Evolutionary conservation across 345 rosid species (phyloP).

Genomic region (Salix purpurea): DNA sequence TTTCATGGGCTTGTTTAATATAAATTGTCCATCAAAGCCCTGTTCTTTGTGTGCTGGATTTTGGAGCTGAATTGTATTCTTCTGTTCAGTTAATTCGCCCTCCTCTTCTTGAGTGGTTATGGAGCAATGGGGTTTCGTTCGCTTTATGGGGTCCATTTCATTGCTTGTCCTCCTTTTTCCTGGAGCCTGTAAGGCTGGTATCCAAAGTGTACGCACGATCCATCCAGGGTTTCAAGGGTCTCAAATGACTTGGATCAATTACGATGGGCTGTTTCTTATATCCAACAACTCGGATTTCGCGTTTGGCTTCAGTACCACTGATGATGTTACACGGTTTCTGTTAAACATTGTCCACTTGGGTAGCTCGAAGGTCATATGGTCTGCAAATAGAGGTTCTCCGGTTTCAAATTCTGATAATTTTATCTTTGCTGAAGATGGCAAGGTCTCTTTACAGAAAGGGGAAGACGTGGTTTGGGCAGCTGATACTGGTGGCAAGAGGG

Average conservation of each 20-base stretch:
- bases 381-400: slow-evolving; percentile 67
- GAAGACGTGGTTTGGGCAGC: slow-evolving; percentile 55
- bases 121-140: slow-evolving; percentile 24
- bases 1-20: not conserved
- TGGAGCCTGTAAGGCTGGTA: slow-evolving; percentile 31
- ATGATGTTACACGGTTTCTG: slow-evolving; percentile 44
- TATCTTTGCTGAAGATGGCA: slow-evolving; percentile 49
- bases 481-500: slow-evolving; percentile 43
- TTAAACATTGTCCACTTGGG: slow-evolving; percentile 49
- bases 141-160: slow-evolving; percentile 22
- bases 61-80: not conserved
- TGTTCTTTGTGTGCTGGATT: not conserved
- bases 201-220: slow-evolving; percentile 32
- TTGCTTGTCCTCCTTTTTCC: slow-evolving; percentile 23
- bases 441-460: slow-evolving; percentile 44
- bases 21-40: not conserved
- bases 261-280: slow-evolving; percentile 54
- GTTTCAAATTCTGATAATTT: slow-evolving; percentile 61
- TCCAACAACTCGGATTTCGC: slow-evolving; percentile 61
- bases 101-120: slow-evolving; percentile 19
- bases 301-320: slow-evolving; percentile 49
- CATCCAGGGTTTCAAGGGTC: slow-evolving; percentile 50
- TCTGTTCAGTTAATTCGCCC: not conserved
- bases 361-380: slow-evolving; percentile 50
- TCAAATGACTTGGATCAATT: slow-evolving; percentile 68